phyloP scores from a whole-genome alignment of 2,329 filamentous ascomycete genomes.

The Exophiala xenobiotica region DNA sequence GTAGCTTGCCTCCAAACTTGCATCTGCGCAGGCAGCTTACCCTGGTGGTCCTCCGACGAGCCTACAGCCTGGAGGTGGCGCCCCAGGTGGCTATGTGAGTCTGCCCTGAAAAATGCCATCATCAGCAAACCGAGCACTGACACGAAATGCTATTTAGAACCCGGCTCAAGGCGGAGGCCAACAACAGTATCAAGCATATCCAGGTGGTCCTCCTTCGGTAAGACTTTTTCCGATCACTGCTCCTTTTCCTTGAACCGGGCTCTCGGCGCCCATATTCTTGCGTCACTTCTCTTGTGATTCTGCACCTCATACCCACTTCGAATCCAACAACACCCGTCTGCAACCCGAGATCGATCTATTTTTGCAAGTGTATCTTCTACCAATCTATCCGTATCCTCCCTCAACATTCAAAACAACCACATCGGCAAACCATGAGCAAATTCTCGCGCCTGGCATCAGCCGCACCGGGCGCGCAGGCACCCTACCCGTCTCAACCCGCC shows the following conservation, averaged over 20 bases:
- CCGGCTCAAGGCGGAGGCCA: slow-evolving; percentile 36
- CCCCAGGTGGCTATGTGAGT: slow-evolving; percentile 56
- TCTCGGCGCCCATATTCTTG: slow-evolving; percentile 25
- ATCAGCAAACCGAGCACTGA: slow-evolving; percentile 6
- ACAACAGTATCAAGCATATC: slow-evolving; percentile 58
- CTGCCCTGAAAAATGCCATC: slow-evolving; percentile 10
- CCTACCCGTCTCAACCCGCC: slow-evolving; percentile 34
- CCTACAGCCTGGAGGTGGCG: slow-evolving; percentile 34
- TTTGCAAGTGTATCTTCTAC: neutral
- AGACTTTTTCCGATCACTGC: slow-evolving; percentile 28
- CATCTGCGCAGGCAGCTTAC: slow-evolving; percentile 40
- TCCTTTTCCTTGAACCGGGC: slow-evolving; percentile 9
- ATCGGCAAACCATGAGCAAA: slow-evolving; percentile 28
- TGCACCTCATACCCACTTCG: slow-evolving; percentile 17
- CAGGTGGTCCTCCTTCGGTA: slow-evolving; percentile 42
- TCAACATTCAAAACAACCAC: too few species aligned
- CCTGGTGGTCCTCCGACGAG: slow-evolving; percentile 34
- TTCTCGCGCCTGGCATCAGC: slow-evolving; percentile 27
- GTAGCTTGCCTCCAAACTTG: slow-evolving; percentile 39
- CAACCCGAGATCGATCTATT: neutral
- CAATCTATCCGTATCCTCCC: neutral
- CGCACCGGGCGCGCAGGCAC: slow-evolving; percentile 33
- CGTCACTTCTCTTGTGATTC: slow-evolving; percentile 19
- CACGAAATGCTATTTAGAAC: slow-evolving; percentile 17
- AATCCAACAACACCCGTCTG: too few species aligned